Evolutionary conservation across 2,329 filamentous ascomycete species (phyloP).

Genomic region (Aspergillus fumigatus): DNA sequence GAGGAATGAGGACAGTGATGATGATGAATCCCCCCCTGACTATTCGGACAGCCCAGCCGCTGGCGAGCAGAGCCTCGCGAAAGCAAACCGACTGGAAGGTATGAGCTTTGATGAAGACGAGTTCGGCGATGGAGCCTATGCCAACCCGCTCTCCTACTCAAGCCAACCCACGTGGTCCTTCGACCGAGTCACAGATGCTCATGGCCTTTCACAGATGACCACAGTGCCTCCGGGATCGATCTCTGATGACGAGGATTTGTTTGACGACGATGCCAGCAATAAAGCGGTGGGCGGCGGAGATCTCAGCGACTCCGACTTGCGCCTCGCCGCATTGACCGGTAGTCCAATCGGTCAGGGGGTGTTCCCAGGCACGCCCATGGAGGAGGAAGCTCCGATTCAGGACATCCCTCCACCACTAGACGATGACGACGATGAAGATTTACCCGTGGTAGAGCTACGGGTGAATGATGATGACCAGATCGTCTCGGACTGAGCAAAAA

Average conservation of each 20-base stretch:
- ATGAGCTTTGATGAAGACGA: constrained; percentile 32
- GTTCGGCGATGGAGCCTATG: constrained; percentile 17
- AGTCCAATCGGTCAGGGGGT: constrained; percentile 19
- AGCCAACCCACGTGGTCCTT: constrained; percentile 37
- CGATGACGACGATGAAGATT: constrained; percentile 33
- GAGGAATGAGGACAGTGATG: constrained; percentile 23
- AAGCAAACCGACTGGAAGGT: constrained; percentile 23
- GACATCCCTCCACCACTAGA: constrained; percentile 29
- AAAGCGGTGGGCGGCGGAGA: constrained; percentile 36
- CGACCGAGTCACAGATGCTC: constrained; percentile 25
- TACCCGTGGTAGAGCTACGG: constrained; percentile 40
- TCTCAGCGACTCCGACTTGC: constrained; percentile 30
- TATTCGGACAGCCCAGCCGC: constrained; percentile 25
- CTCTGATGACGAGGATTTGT: constrained; percentile 30
- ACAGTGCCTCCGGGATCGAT: constrained; percentile 22
- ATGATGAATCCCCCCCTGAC: constrained; percentile 25
- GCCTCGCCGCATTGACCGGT: constrained; percentile 25
- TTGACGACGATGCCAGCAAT: constrained; percentile 38
- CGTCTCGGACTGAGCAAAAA: constrained; percentile 12
- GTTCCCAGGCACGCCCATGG: constrained; percentile 21
- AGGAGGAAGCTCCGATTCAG: constrained; percentile 25
- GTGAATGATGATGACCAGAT: constrained; percentile 33
- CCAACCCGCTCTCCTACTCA: constrained; percentile 21
- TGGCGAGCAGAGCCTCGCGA: constrained; percentile 19
- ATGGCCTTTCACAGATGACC: constrained; percentile 27